Base-by-base conservation (phyloP, 2,329 filamentous ascomycete species). In the Nigrospora sphaerica region DNA sequence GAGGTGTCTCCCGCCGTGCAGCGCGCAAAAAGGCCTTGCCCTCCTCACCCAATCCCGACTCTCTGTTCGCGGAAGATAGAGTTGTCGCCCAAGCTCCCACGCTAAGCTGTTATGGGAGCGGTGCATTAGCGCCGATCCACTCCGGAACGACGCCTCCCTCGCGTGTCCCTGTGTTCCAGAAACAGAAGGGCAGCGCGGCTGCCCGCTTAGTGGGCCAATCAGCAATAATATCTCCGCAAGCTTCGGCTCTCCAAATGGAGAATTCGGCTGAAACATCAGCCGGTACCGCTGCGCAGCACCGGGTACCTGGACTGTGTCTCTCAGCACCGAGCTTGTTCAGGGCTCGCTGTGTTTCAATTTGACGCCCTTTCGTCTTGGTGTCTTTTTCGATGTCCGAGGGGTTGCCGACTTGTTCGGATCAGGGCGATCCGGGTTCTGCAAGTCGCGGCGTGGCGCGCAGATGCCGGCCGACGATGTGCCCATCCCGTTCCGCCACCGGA, bases 171-270 rank as follows among this genome's bases (percentile, higher is more conserved):
- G 40, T 32, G 40, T 23, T 35, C 39, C 14, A 42, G 44, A 41
- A 41, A 32, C 31, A 51, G 44, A 54, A 49, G 32, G 38, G 38
- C 52, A 53, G 48, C 49, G 52, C 52, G 44, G 7, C 33, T 12
- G n/a, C 13, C 31, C 53, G 53, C 49, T 52, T 55, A 52, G 37
- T 17, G 11, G 13, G 33, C 54, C 54, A 57, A 57, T 55, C 11
- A 49, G 23, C 45, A 9, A 4, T 17, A n/a, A 42, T 45, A 51
- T 43, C 42, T 43, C 51, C 47, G 48, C 39, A 50, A 47, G 31
- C 38, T 36, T 45, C 47, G 52, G 43, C 45, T 42, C 35, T 18
- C 38, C 45, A 28, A 34, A 46, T 17, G 44, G 31, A 39, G 38
- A 39, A 19, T 44, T 33, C 42, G 47, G 45, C 52, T 54, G 51